Evolutionary conservation across 495 filamentous ascomycete genomes (phyloP), one percentile per base, ranked within the genome.

Genomic region (Cercophora sp.): DNA sequence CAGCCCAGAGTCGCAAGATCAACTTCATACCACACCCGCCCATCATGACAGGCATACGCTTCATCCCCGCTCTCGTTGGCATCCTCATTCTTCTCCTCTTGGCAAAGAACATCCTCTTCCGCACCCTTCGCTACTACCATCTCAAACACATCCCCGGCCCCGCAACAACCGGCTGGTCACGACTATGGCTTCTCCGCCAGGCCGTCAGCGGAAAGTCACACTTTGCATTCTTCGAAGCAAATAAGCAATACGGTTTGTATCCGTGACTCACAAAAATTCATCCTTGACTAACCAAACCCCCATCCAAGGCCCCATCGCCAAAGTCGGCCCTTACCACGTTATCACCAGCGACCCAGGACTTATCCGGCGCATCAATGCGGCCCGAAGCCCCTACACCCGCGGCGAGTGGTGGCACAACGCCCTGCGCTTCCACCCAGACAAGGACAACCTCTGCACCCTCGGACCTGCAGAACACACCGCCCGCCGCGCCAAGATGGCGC

Each of bases 61-160:
- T n/a, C n/a, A n/a, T n/a, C n/a, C n/a, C n/a, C n/a, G n/a, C n/a
- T n/a, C n/a, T n/a, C n/a, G n/a, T n/a, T n/a, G n/a, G n/a, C n/a
- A n/a, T n/a, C n/a, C n/a, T n/a, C n/a, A n/a, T n/a, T n/a, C n/a
- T n/a, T n/a, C n/a, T n/a, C n/a, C n/a, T n/a, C n/a, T n/a, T n/a
- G n/a, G n/a, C n/a, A n/a, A n/a, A n/a, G n/a, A n/a, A n/a, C n/a
- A n/a, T n/a, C n/a, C n/a, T n/a, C n/a, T n/a, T n/a, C n/a, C n/a
- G n/a, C n/a, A n/a, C n/a, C n/a, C n/a, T n/a, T n/a, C n/a, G n/a
- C n/a, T n/a, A n/a, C n/a, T n/a, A n/a, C n/a, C n/a, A n/a, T n/a
- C n/a, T n/a, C n/a, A 39, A 39, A 16, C 16, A 39, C 36, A 39
- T 39, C 36, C 36, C 36, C 18, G 36, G 36, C 36, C 36, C 36